Evolutionary conservation across 306 rosid species (phyloP), one percentile per base, ranked within the genome.

Genomic region (Gastrolobium bilobum): DNA sequence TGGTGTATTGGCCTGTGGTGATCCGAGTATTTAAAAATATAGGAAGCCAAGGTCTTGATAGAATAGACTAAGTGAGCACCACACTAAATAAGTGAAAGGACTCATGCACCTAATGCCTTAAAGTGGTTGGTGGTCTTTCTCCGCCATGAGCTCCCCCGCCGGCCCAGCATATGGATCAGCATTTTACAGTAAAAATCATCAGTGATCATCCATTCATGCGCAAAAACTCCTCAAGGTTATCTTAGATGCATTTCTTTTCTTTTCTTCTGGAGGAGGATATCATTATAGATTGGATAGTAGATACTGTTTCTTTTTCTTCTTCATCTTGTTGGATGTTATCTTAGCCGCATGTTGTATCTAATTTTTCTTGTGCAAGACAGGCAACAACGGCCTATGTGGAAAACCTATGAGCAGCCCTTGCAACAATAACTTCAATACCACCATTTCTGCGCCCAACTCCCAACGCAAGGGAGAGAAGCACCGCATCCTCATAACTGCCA

Each of bases 331-430:
- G 64, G 51, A 52, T 15, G 42, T 72, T 72, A 72, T 33, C 48
- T 62, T 31, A 30, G n/a, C 34, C 10, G 11, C 13, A 13, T 5
- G 11, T 37, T 34, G 13, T n/a, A 26, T 81, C n/a, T 51, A 31
- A 20, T 6, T 31, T 8, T 61, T 62, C 67, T 58, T 39, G 62
- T 48, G 53, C 10, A 73, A 63, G 79, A 84, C 85, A 91, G 97
- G 89, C 35, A 88, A 90, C 80, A 33, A 14, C 40, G 90, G 63
- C 10, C 47, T 94, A 13, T 94, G 98, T 74, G 97, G 92, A 73
- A 73, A 33, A 72, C 97, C 95, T 30, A 20, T 88, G 37, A 65
- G 20, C 56, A 65, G 7, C 9, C 72, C 81, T 5, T 93, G 96
- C 87, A 86, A 35, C 7, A 35, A 4, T 9, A 4, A 0, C 63